Conservation (phyloP, 257 asterid genomes). For the Solanum medicagineum region DNA sequence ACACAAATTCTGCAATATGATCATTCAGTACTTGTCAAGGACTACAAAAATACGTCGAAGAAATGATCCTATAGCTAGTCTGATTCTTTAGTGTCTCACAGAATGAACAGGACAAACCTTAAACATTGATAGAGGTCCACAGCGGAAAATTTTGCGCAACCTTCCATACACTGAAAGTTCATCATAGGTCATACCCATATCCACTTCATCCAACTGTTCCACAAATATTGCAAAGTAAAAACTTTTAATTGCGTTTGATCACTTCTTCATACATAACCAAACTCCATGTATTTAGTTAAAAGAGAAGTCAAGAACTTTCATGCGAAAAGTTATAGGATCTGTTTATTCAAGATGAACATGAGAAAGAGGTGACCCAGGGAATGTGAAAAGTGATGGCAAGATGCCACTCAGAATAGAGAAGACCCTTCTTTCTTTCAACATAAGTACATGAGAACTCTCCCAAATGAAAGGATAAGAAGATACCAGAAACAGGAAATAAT, state of each 20-base stretch:
- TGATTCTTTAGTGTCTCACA: neutral
- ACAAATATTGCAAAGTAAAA: neutral
- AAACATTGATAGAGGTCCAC: conserved; percentile 96
- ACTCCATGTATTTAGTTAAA: neutral
- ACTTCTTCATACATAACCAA: neutral
- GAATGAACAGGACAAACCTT: conserved; percentile 38
- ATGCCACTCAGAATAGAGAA: neutral
- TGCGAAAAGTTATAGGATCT: neutral
- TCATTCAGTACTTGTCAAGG: neutral
- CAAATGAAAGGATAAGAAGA: neutral
- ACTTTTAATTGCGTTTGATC: neutral
- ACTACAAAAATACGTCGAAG: neutral
- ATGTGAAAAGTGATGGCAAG: neutral
- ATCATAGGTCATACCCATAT: conserved; percentile 93
- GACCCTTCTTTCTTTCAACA: neutral
- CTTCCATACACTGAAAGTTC: conserved; percentile 91
- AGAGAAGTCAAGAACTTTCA: neutral
- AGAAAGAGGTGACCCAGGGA: neutral
- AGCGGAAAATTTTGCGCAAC: conserved; percentile 85
- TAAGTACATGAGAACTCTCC: neutral
- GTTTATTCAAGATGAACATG: neutral
- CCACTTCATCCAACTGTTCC: conserved; percentile 89
- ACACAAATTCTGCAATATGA: conserved; percentile 63
- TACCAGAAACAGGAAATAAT: neutral
- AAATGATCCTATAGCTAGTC: neutral